A percentile compares a stretch with the other conserved stretches of the same genome.
These are phyloP conservation scores for Ceratocystis destructans DNA, from an alignment of 2,329 filamentous ascomycete species.

Conservation along the genomic window DNA sequence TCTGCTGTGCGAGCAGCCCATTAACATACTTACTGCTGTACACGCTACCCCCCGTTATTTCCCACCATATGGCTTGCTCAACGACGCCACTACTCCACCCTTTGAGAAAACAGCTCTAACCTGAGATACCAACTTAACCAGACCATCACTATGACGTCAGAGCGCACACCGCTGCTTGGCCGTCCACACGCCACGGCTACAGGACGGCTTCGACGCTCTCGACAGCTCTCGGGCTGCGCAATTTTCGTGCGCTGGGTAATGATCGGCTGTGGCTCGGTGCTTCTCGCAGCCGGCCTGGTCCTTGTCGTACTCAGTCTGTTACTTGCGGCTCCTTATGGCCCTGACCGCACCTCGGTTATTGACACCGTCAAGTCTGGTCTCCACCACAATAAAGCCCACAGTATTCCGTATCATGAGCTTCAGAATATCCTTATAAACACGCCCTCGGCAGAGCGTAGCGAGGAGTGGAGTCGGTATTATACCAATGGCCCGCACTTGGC, in stretches of 20 bases:
- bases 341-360: neutral
- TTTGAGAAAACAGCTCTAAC: too few relatives aligned
- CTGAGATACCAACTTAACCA: too few relatives aligned
- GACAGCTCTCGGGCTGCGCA: neutral
- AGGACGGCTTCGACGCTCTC: neutral
- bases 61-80: neutral
- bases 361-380: slow-evolving; percentile 10
- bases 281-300: neutral
- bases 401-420: slow-evolving; percentile 35
- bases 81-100: neutral
- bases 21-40: too few relatives aligned
- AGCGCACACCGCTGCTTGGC: neutral
- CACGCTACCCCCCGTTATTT: too few relatives aligned
- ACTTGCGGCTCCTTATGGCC: slow-evolving; percentile 2
- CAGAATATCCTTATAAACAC: slow-evolving; percentile 44
- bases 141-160: neutral
- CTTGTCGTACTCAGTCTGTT: neutral
- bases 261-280: neutral
- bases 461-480: slow-evolving; percentile 67
- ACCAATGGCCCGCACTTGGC: slow-evolving; percentile 62
- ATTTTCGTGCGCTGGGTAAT: slow-evolving; percentile 6
- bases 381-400: neutral
- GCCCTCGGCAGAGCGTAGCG: slow-evolving; percentile 41
- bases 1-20: neutral
- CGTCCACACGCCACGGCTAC: neutral